These are phyloP conservation scores for Paracoccidioides brasiliensis DNA, from an alignment of 2,329 filamentous ascomycete species.

Conservation along the genomic window DNA sequence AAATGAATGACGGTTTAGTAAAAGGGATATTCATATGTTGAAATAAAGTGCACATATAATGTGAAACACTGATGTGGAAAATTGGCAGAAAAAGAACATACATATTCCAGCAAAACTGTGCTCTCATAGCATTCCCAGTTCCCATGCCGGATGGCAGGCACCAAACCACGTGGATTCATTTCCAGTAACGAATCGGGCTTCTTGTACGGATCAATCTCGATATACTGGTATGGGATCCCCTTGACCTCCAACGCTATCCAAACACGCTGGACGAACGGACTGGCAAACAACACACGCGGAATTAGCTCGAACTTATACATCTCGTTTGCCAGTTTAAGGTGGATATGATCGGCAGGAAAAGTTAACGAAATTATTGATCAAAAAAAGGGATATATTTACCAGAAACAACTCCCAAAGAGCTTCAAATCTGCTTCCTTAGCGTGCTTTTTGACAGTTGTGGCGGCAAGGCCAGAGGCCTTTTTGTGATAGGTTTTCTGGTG, in stretches of 20 bases:
- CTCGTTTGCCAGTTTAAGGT: too few relatives aligned
- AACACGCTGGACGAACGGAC: slow-evolving; percentile 73
- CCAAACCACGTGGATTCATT: slow-evolving; percentile 60
- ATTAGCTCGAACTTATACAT: neutral
- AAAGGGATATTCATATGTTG: neutral
- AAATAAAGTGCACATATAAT: neutral
- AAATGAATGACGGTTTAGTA: neutral
- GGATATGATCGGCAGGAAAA: neutral
- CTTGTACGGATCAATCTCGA: slow-evolving; percentile 70
- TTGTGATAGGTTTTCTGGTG: slow-evolving; percentile 56
- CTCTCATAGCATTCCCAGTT: slow-evolving; percentile 77
- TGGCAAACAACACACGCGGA: slow-evolving; percentile 22
- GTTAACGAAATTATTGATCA: neutral
- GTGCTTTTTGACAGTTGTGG: slow-evolving; percentile 56
- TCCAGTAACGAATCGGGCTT: slow-evolving; percentile 59
- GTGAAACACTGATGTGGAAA: neutral
- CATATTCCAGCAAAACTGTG: slow-evolving; percentile 73
- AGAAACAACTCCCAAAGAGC: slow-evolving; percentile 72
- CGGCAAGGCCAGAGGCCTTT: slow-evolving; percentile 58
- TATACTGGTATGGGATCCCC: slow-evolving; percentile 67
- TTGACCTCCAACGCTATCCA: slow-evolving; percentile 83
- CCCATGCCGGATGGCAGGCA: slow-evolving; percentile 64
- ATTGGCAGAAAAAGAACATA: slow-evolving; percentile 27
- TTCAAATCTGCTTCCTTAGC: slow-evolving; percentile 58
- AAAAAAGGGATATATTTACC: slow-evolving; percentile 36